A percentile compares a stretch with the other conserved stretches of the same genome.
These are phyloP conservation scores for Kodamaea fungicola DNA, from an alignment of 1,139 yeast genomes.

Conservation along the genomic window DNA sequence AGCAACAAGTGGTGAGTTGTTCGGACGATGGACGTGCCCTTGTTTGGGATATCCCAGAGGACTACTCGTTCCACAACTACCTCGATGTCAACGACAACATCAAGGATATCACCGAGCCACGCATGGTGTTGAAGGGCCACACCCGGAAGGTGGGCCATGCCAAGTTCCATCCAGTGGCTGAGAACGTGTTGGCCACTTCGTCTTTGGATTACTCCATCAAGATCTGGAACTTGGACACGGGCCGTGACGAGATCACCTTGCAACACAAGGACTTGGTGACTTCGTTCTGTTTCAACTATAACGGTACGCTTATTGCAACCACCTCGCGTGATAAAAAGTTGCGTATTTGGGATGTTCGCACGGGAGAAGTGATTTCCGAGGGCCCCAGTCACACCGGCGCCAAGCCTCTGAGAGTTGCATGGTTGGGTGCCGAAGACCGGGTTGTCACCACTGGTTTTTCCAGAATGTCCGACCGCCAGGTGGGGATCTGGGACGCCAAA, in stretches of 20 bases:
- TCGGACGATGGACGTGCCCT: conserved; percentile 91
- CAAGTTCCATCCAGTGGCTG: conserved; percentile 83
- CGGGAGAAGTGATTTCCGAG: conserved; percentile 70
- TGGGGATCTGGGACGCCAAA: conserved; percentile 86
- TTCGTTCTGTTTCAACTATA: conserved; percentile 83
- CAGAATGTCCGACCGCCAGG: conserved; percentile 87
- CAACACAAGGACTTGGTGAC: conserved; percentile 88
- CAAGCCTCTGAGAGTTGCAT: conserved; percentile 78
- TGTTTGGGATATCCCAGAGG: conserved; percentile 83
- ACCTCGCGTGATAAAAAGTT: conserved; percentile 89
- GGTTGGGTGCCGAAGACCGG: conserved; percentile 87
- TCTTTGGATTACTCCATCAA: conserved; percentile 89
- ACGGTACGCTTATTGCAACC: conserved; percentile 83
- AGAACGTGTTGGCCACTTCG: conserved; percentile 80
- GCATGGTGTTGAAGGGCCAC: conserved; percentile 75
- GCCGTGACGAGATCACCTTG: conserved; percentile 67
- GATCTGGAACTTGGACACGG: conserved; percentile 82
- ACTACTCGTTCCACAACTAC: conserved; percentile 64
- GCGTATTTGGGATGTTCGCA: conserved; percentile 86
- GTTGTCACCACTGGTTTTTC: conserved; percentile 95
- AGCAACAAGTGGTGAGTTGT: conserved; percentile 70
- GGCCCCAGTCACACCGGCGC: conserved; percentile 94
- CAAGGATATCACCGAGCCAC: conserved; percentile 65
- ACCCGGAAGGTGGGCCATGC: conserved; percentile 93
- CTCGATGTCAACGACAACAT: conserved; percentile 60